A percentile compares a stretch with the other conserved stretches of the same genome.
Evolutionary conservation across 2,329 filamentous ascomycete species (phyloP).

Genomic region (Cercospora zeina): DNA sequence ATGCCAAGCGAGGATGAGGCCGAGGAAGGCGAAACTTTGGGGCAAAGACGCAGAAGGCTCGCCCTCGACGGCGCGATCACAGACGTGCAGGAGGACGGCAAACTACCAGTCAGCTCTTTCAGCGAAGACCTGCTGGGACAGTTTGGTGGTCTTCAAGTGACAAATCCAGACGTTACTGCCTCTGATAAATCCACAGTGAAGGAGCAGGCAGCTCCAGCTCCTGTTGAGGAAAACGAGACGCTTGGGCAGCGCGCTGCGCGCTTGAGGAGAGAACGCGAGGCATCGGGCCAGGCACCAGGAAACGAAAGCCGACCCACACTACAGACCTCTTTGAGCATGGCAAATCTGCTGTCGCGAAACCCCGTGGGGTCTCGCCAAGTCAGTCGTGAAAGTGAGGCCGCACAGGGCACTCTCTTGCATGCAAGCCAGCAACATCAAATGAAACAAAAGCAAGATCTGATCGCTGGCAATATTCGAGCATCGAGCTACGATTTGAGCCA

Average conservation of each 20-base stretch:
- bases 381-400: constrained; percentile 27
- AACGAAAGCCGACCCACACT: constrained; percentile 49
- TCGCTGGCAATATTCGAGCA: constrained; percentile 40
- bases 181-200: constrained; percentile 34
- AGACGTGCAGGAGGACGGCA: constrained; percentile 40
- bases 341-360: constrained; percentile 59
- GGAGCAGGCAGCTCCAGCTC: constrained; percentile 20
- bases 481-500: constrained; percentile 30
- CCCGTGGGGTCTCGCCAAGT: constrained; percentile 29
- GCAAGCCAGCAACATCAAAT: constrained; percentile 37
- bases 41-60: constrained; percentile 64
- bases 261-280: constrained; percentile 68
- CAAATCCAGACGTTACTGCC: constrained; percentile 40
- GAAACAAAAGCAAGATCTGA: constrained; percentile 41
- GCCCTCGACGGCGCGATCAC: constrained; percentile 48
- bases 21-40: constrained; percentile 64
- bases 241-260: constrained; percentile 74
- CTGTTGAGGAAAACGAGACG: constrained; percentile 62
- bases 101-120: constrained; percentile 60
- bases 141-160: constrained; percentile 56
- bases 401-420: constrained; percentile 45
- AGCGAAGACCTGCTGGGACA: constrained; percentile 68
- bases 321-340: constrained; percentile 56
- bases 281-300: constrained; percentile 28
- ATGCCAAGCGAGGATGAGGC: constrained; percentile 38